phyloP scores from a whole-genome alignment of 306 rosid species.

The Fragaria ananassa region DNA sequence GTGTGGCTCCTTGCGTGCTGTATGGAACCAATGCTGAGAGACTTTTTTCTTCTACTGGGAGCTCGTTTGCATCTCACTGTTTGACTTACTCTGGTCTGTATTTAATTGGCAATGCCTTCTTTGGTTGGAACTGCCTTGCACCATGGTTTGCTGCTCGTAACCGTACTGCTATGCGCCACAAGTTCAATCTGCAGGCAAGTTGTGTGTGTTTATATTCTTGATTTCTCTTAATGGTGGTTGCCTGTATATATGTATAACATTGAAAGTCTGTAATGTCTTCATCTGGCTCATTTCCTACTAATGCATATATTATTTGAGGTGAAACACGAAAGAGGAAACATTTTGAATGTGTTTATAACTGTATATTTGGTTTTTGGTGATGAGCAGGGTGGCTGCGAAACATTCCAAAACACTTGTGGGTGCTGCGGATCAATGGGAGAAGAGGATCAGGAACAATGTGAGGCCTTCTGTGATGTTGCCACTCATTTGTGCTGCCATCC shows the following conservation, averaged over 20 bases:
- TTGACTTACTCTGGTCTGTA: slow-evolving; percentile 68
- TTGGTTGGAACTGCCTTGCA: slow-evolving; percentile 79
- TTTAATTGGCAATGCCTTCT: slow-evolving; percentile 62
- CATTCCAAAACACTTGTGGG: slow-evolving; percentile 73
- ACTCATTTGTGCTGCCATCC: slow-evolving; percentile 84
- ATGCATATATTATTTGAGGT: not conserved
- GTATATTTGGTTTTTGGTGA: slow-evolving; percentile 11
- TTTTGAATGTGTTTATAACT: not conserved
- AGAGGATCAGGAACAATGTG: slow-evolving; percentile 76
- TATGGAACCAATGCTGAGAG: slow-evolving; percentile 94
- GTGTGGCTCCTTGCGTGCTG: slow-evolving; percentile 91
- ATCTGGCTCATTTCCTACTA: not conserved
- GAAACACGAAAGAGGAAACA: not conserved
- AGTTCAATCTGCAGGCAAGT: slow-evolving; percentile 92
- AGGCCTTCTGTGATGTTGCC: slow-evolving; percentile 67
- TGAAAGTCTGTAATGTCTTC: not conserved
- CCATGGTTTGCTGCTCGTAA: slow-evolving; percentile 75
- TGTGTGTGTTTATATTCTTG: not conserved
- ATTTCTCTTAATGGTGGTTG: not conserved
- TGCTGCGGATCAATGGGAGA: slow-evolving; percentile 70
- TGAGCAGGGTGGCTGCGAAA: slow-evolving; percentile 76
- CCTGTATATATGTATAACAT: not conserved
- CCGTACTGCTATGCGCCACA: slow-evolving; percentile 78
- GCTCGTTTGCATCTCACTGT: slow-evolving; percentile 64
- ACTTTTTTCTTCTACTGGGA: slow-evolving; percentile 63